A percentile compares a stretch with the other conserved stretches of the same genome.
These are phyloP conservation scores for Benincasa hispida DNA, from an alignment of 306 rosid genomes.

Conservation along the genomic window DNA sequence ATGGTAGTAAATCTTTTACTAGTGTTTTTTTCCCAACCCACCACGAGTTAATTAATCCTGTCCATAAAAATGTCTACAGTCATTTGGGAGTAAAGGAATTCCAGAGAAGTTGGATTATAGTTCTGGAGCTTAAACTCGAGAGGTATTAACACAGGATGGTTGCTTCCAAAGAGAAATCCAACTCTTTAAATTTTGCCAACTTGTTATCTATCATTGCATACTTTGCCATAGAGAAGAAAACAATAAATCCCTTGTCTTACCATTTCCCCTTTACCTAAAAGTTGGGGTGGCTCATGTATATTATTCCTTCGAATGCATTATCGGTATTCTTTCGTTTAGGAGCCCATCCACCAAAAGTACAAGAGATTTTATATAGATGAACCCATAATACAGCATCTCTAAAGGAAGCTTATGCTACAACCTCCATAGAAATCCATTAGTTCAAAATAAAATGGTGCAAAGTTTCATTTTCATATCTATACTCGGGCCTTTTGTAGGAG, in stretches of 20 bases:
- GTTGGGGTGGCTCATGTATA: background rate
- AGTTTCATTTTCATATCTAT: background rate
- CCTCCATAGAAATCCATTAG: background rate
- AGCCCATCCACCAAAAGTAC: background rate
- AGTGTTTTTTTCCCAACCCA: no score
- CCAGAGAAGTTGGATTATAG: background rate
- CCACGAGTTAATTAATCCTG: no score
- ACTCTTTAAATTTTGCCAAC: background rate
- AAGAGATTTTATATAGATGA: background rate
- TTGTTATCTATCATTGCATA: background rate
- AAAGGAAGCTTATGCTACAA: background rate
- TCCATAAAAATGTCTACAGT: no score
- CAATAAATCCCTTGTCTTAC: background rate
- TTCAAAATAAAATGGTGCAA: background rate
- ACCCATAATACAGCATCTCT: background rate
- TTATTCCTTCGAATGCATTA: background rate
- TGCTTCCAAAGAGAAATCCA: background rate
- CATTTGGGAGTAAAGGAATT: no score
- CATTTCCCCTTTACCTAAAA: background rate
- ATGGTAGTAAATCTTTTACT: no score
- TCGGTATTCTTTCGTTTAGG: background rate
- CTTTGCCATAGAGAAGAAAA: background rate
- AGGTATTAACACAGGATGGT: background rate
- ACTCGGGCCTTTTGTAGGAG: background rate
- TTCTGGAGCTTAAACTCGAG: background rate